Conservation (phyloP, 1,284 basidiomycete species). For the Fomitopsis palustris region DNA sequence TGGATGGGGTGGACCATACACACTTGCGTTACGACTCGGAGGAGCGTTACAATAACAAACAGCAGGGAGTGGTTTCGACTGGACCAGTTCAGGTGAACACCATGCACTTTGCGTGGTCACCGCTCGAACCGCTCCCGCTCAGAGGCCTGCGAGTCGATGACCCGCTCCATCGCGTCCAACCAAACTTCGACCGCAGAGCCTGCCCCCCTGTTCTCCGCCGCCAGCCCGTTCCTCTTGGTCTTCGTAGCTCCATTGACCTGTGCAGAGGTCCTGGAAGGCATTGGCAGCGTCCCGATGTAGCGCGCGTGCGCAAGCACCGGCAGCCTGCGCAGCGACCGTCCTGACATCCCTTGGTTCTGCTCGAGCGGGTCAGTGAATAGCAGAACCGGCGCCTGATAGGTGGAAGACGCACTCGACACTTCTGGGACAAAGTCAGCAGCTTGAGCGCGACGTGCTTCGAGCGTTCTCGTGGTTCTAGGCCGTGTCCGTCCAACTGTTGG, state of each 20-base stretch:
- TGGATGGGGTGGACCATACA: background rate
- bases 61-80: no score
- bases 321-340: constrained; percentile 83
- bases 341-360: constrained; percentile 78
- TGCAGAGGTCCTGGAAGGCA: background rate
- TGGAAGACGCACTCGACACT: constrained; percentile 64
- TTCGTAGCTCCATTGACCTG: constrained; percentile 9
- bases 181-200: constrained; percentile 56
- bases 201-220: constrained; percentile 3
- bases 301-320: constrained; percentile 90
- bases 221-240: constrained; percentile 5
- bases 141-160: constrained; percentile 53
- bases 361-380: background rate
- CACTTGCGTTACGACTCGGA: background rate
- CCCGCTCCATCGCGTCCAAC: constrained; percentile 76
- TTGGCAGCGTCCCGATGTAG: constrained; percentile 61
- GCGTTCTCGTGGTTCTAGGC: constrained; percentile 38
- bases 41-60: no score
- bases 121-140: constrained; percentile 44
- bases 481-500: constrained; percentile 4
- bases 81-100: background rate
- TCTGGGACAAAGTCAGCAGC: constrained; percentile 64
- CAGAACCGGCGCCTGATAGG: background rate
- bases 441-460: constrained; percentile 51
- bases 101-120: background rate